Evolutionary conservation across 2,329 filamentous ascomycete genomes (phyloP).

Genomic region (Cephalotrichum gorgonifer): DNA sequence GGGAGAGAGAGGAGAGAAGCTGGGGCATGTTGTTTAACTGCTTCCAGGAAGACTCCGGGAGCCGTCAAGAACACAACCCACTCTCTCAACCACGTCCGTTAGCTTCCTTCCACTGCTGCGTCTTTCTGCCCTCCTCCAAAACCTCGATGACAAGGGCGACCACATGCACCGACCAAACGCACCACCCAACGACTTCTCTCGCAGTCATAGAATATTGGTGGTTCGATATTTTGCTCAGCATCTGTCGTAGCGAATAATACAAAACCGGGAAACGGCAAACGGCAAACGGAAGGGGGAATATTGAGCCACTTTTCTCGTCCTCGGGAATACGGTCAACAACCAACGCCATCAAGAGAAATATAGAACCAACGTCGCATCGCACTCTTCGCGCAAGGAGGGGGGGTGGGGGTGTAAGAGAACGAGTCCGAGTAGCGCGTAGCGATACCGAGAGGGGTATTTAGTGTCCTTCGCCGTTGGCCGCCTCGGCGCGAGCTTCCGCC

Average conservation of each 20-base stretch:
- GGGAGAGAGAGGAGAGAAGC: too few relatives aligned
- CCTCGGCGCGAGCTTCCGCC: conserved; percentile 30
- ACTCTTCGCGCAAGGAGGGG: conserved; percentile 17
- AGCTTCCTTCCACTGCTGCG: conserved; percentile 5
- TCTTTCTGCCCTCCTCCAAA: too few relatives aligned
- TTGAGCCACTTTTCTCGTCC: conserved; percentile 5
- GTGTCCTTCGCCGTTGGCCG: conserved; percentile 46
- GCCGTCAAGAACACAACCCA: too few relatives aligned
- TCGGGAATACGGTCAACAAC: conserved; percentile 18
- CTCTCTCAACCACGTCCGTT: background rate
- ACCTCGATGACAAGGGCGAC: conserved; percentile 2
- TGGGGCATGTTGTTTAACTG: too few relatives aligned
- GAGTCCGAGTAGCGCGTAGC: conserved; percentile 17
- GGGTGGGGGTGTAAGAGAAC: conserved; percentile 15
- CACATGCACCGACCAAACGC: conserved; percentile 35
- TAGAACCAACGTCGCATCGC: conserved; percentile 33
- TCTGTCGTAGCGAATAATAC: conserved; percentile 1
- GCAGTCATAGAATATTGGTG: background rate
- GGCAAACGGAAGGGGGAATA: conserved; percentile 6
- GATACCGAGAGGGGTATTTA: conserved; percentile 30
- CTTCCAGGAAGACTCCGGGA: too few relatives aligned
- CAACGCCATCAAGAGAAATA: conserved; percentile 37
- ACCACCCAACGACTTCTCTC: conserved; percentile 24
- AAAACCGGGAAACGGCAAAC: conserved; percentile 1
- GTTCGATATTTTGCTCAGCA: background rate